These are phyloP conservation scores for Ziziphus jujuba DNA, from an alignment of 306 rosid species.

Conservation along the genomic window DNA sequence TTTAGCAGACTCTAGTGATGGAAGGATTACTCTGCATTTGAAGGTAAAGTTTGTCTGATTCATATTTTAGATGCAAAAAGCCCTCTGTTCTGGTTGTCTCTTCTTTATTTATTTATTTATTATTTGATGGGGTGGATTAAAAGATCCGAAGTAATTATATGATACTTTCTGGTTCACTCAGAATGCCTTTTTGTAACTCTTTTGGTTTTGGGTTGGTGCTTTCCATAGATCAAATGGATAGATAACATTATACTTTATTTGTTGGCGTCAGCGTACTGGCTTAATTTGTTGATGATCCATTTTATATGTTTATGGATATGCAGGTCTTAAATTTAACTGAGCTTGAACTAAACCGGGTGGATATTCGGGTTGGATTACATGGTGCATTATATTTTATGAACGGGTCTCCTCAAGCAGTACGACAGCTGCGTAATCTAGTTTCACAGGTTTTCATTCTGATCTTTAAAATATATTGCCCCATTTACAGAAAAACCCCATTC, in stretches of 20 bases:
- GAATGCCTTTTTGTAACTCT: background rate
- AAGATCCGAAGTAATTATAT: no score
- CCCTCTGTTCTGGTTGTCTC: background rate
- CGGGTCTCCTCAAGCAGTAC: constrained; percentile 98
- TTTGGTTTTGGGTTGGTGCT: background rate
- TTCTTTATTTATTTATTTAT: no score
- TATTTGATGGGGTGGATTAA: no score
- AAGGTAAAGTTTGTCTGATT: constrained; percentile 52
- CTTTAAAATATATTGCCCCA: background rate
- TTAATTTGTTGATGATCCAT: constrained; percentile 1
- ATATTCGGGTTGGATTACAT: constrained; percentile 89
- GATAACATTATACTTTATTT: background rate
- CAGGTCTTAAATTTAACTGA: constrained; percentile 97
- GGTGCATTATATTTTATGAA: constrained; percentile 94
- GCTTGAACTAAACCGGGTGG: constrained; percentile 93
- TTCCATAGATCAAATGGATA: background rate
- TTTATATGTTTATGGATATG: constrained; percentile 32
- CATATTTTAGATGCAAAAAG: background rate
- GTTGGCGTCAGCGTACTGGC: background rate
- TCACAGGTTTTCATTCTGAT: constrained; percentile 69
- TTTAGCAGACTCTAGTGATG: constrained; percentile 90
- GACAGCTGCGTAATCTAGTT: constrained; percentile 94
- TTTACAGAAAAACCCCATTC: background rate
- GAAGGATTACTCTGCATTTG: constrained; percentile 85
- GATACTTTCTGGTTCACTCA: background rate